These are phyloP conservation scores for Alternaria hordeiaustralica DNA, from an alignment of 2,329 filamentous ascomycete genomes.

Conservation along the genomic window DNA sequence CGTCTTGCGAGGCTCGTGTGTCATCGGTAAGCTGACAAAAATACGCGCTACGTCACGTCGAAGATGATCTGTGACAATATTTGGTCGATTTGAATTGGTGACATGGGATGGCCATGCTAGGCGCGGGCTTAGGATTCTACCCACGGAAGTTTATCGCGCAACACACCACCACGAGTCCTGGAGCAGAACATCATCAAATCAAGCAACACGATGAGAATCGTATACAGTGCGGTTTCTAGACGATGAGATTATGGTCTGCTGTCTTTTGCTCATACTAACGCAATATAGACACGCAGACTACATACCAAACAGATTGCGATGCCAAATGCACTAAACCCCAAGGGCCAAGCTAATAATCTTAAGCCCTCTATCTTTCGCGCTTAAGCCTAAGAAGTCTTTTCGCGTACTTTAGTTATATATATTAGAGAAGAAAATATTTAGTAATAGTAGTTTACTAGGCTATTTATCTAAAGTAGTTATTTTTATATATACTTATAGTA, in stretches of 20 bases:
- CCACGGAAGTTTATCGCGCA: not conserved
- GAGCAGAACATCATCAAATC: not conserved
- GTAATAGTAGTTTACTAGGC: too few species aligned
- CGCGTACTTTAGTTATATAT: too few species aligned
- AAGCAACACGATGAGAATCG: not conserved
- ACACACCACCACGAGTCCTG: not conserved
- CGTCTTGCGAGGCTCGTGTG: not conserved
- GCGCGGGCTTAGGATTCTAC: not conserved
- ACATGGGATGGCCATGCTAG: not conserved
- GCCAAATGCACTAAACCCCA: not conserved
- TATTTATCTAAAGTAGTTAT: too few species aligned
- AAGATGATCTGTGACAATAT: not conserved
- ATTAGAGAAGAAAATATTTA: too few species aligned
- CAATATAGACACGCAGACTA: not conserved
- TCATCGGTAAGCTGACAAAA: not conserved
- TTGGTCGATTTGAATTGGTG: not conserved
- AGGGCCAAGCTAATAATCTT: not conserved
- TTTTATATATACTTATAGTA: too few species aligned
- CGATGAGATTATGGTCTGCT: not conserved
- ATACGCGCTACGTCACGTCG: not conserved
- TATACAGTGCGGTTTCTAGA: not conserved
- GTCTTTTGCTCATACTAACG: not conserved
- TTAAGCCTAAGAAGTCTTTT: too few species aligned
- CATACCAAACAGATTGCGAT: not conserved
- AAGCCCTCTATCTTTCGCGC: too few species aligned